Conservation (phyloP, 2,329 filamentous ascomycete species). For the Sclerotinia trifoliorum region DNA sequence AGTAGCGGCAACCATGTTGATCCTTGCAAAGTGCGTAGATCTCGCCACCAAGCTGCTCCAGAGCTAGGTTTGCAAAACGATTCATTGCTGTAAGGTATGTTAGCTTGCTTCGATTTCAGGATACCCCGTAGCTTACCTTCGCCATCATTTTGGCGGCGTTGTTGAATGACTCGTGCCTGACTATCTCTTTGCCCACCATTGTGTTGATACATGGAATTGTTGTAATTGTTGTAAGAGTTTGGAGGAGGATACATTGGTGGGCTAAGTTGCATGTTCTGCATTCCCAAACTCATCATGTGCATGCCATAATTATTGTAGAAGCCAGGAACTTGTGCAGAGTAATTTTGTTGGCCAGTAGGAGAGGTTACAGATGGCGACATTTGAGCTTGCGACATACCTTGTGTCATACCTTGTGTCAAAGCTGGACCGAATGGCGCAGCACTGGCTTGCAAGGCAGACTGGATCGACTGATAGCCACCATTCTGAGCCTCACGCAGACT, state of each 20-base stretch:
- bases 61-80: slow-evolving; percentile 77
- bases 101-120: slow-evolving; percentile 22
- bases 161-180: slow-evolving; percentile 72
- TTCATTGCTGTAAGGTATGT: slow-evolving; percentile 56
- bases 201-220: slow-evolving; percentile 32
- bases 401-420: slow-evolving; percentile 46
- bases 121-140: slow-evolving; percentile 53
- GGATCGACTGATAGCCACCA: slow-evolving; percentile 57
- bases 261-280: slow-evolving; percentile 63
- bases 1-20: slow-evolving; percentile 93
- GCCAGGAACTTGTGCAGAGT: slow-evolving; percentile 32
- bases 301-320: slow-evolving; percentile 47
- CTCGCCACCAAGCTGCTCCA: slow-evolving; percentile 77
- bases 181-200: slow-evolving; percentile 63
- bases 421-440: slow-evolving; percentile 75
- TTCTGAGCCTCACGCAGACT: slow-evolving; percentile 45
- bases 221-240: slow-evolving; percentile 49
- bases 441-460: slow-evolving; percentile 75
- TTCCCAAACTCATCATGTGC: slow-evolving; percentile 64
- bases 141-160: slow-evolving; percentile 70
- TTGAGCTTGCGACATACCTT: slow-evolving; percentile 38
- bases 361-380: slow-evolving; percentile 34
- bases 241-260: slow-evolving; percentile 55
- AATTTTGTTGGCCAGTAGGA: slow-evolving; percentile 35
- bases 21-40: slow-evolving; percentile 95